Evolutionary conservation across 2,329 filamentous ascomycete genomes (phyloP).

Genomic region (Zymoseptoria brevis): DNA sequence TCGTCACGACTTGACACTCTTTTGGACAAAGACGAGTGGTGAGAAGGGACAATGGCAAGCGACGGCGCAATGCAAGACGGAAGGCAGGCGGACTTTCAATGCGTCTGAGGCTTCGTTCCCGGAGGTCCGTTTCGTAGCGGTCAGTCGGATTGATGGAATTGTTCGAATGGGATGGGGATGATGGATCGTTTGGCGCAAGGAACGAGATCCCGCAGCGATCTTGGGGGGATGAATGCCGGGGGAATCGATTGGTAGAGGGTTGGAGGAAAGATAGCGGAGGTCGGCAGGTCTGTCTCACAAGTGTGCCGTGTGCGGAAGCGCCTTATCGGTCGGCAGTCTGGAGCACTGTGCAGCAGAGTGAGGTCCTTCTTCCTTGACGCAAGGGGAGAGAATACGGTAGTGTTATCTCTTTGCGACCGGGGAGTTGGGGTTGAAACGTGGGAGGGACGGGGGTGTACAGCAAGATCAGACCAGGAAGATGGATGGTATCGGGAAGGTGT

Average conservation of each 20-base stretch:
- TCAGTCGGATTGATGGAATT: conserved; percentile 14
- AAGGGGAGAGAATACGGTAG: background rate
- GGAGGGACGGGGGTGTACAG: background rate
- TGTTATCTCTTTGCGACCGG: background rate
- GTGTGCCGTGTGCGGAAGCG: background rate
- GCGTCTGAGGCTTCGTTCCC: background rate
- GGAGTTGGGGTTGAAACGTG: background rate
- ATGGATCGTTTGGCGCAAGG: conserved; percentile 18
- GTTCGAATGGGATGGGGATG: background rate
- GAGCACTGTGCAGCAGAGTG: background rate
- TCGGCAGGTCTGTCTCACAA: background rate
- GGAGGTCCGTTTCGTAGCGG: conserved; percentile 19
- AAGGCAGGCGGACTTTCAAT: background rate
- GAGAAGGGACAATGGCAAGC: background rate
- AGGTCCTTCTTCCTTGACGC: background rate
- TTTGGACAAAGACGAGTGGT: conserved; percentile 1
- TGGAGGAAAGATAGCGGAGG: conserved; percentile 4
- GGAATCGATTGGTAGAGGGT: conserved; percentile 1
- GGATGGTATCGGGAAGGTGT: too few species aligned
- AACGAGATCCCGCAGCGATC: conserved; percentile 12
- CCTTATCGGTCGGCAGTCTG: background rate
- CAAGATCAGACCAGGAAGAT: background rate
- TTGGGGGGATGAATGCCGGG: conserved; percentile 1
- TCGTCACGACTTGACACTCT: background rate
- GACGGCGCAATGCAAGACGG: too few species aligned